Conservation (phyloP, 805 yeast species). For the Barnettozyma siamensis region DNA sequence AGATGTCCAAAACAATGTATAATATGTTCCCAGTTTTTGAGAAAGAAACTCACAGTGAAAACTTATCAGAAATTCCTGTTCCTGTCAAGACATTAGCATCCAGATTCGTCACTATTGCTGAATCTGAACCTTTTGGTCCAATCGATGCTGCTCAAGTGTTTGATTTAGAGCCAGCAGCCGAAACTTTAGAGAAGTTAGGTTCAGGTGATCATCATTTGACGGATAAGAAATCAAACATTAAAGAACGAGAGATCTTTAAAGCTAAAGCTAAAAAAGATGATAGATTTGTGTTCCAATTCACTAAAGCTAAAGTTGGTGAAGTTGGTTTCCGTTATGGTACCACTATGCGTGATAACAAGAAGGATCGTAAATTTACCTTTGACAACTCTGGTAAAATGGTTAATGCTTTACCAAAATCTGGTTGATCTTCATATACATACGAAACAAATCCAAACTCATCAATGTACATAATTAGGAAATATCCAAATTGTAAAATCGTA, state of each 20-base stretch:
- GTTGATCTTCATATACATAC: conserved; percentile 11
- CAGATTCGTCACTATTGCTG: conserved; percentile 83
- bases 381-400: conserved; percentile 57
- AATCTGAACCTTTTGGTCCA: conserved; percentile 93
- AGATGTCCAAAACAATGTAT: conserved; percentile 58
- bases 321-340: conserved; percentile 94
- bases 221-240: conserved; percentile 16
- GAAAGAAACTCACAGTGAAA: conserved; percentile 48
- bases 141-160: conserved; percentile 86
- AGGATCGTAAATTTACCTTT: conserved; percentile 69
- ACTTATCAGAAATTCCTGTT: conserved; percentile 89
- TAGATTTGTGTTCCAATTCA: conserved; percentile 65
- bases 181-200: conserved; percentile 64
- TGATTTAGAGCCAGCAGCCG: conserved; percentile 82
- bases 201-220: conserved; percentile 45
- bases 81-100: conserved; percentile 79
- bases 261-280: conserved; percentile 44
- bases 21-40: conserved; percentile 76
- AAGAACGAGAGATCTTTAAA: conserved; percentile 37
- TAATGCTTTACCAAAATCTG: conserved; percentile 25
- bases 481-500: no score
- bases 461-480: conserved; percentile 11
- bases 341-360: conserved; percentile 80
- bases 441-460: not conserved
- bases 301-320: conserved; percentile 70